Base-by-base conservation (phyloP, 306 rosid genomes). In the Vachellia pachyceras region DNA sequence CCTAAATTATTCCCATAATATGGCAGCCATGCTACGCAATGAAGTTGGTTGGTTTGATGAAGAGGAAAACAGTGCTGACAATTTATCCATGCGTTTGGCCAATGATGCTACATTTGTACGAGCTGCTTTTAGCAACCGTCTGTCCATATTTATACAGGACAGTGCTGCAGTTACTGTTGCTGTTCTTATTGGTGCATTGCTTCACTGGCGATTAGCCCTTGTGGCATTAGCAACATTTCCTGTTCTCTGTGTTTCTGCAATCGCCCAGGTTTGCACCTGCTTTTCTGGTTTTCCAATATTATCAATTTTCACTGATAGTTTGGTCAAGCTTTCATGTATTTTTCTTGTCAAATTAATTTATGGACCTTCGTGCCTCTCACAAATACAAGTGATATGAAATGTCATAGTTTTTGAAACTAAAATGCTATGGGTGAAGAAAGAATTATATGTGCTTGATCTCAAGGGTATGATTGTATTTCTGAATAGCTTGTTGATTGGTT, bases 11-110 rank as follows among this genome's bases (percentile, higher is more conserved):
- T 89, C 69, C 52, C 44, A 69, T 73, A 57, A 75, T 84, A 37
- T 88, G 75, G 80, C 97, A 96, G 99, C 99, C 84, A 93, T 96
- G 99, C 91, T 96, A 29, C 98, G 97, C 54, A 96, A 93, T 85
- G 99, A 96, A 88, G 93, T 90, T 65, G 99, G 99, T 75, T 96
- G 98, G 98, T 96, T 93, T 37, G 99, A 96, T 84, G 97, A 87
- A 80, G 99, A 96, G 86, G 99, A 92, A 78, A 96, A 94, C 78
- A 93, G 98, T 83, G 97, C 99, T 33, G 99, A 96, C 84, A 96
- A 95, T 81, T 88, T 96, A 81, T 96, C 99, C 84, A 93, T 96
- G 97, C 99, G 97, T 80, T 86, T 96, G 92, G 99, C 99, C 57
- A 96, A 96, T 71, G 99, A 96, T 85, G 99, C 99, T 72, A 96